Evolutionary conservation across 768 basidiomycete species (phyloP), one percentile per base, ranked within the genome.

Genomic region (Saitozyma podzolica): DNA sequence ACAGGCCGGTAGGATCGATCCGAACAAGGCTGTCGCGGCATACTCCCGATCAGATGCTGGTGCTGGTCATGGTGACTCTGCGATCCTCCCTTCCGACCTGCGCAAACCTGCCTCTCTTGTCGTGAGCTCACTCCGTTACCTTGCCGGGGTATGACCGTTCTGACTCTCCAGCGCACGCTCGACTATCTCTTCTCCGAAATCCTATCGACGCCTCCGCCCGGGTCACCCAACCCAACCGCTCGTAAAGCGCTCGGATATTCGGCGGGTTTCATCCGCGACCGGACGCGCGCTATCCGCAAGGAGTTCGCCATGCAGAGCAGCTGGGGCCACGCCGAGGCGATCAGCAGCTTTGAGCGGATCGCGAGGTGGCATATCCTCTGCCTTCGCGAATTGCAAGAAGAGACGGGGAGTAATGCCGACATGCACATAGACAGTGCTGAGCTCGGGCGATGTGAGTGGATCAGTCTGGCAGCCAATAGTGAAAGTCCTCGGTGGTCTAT

Each of bases 241-340:
- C 68, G 75, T 1, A 73, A 69, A 58, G 70, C 72, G 10, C 87
- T 96, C 0, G 74, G 74, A 45, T 69, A 72, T 47, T 69, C 74
- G 3, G 70, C 69, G n/a, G 74, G 69, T 62, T 98, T 97, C 81
- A 87, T 99, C 57, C 87, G 94, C 20, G 95, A 99, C 80, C 88
- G 95, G 19, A 90, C 92, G 0, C 86, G 95, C 66, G 83, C 91
- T 0, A 89, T 98, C 50, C 83, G 95, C 39, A 93, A 89, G 70
- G 95, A 99, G 77, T 95, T 97, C 66, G 92, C 91, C 0, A 89
- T 96, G 84, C 95, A 97, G 76, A 89, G 89, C 64, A 85, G 87
- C 62, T 87, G 86, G 42, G 89, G 89, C 8, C 80, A 84, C 1
- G 66, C 87, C 50, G 74, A 79, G 59, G 91, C 93, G 3, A 92